These are phyloP conservation scores for Stachybotrys chartarum DNA, from an alignment of 2,329 filamentous ascomycete species.

Conservation along the genomic window DNA sequence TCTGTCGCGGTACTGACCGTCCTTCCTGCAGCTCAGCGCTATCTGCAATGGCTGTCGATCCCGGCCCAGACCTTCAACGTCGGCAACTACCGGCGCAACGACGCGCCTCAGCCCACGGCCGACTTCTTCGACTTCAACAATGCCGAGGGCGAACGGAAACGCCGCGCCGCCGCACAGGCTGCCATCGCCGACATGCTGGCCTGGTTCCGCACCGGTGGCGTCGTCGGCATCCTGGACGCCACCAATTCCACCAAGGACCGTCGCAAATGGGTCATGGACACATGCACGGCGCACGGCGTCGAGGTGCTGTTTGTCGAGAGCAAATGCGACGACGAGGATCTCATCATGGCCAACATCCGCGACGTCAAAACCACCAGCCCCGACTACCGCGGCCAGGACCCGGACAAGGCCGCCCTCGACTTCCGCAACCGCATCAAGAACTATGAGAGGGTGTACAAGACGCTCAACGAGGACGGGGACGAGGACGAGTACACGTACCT, in stretches of 20 bases:
- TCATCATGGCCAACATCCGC: conserved; percentile 97
- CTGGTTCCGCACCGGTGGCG: conserved; percentile 78
- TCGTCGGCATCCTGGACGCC: conserved; percentile 90
- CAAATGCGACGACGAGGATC: conserved; percentile 88
- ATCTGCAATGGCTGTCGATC: conserved; percentile 94
- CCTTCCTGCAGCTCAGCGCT: conserved; percentile 64
- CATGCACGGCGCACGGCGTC: conserved; percentile 66
- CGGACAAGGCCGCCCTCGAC: conserved; percentile 81
- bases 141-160: conserved; percentile 80
- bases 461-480: conserved; percentile 72
- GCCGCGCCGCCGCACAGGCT: conserved; percentile 81
- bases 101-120: conserved; percentile 82
- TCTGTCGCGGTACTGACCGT: background rate
- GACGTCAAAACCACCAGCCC: conserved; percentile 96
- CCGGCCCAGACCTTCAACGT: conserved; percentile 95
- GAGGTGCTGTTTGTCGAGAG: conserved; percentile 96
- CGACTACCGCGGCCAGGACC: conserved; percentile 90
- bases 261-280: conserved; percentile 83
- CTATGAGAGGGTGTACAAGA: conserved; percentile 95
- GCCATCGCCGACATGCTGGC: conserved; percentile 89
- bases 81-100: conserved; percentile 85
- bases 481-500: conserved; percentile 88
- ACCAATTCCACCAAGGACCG: conserved; percentile 92
- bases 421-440: conserved; percentile 93
- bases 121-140: conserved; percentile 95